A percentile compares a stretch with the other conserved stretches of the same genome.
phyloP scores from a whole-genome alignment of 2,329 filamentous ascomycete genomes.

The Shiraia bambusicola region DNA sequence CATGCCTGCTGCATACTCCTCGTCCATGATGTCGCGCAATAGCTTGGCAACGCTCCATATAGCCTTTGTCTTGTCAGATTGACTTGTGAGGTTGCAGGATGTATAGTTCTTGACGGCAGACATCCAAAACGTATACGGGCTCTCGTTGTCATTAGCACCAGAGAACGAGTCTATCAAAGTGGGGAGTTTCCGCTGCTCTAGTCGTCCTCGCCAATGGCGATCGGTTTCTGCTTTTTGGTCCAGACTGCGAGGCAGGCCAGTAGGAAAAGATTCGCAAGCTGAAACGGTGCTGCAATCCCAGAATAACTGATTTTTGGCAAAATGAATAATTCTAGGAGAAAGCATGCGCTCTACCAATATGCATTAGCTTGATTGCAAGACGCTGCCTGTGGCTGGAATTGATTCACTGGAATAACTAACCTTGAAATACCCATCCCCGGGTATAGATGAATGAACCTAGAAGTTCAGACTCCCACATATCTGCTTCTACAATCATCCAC shows the following conservation, averaged over 20 bases:
- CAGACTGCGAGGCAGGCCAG: conserved; percentile 7
- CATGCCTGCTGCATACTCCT: conserved; percentile 24
- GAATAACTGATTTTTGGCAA: conserved; percentile 16
- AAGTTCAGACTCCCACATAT: conserved; percentile 9
- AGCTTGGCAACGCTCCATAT: conserved; percentile 36
- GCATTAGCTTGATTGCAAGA: too few relatives aligned
- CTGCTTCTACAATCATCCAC: conserved; percentile 16
- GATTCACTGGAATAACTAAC: too few relatives aligned
- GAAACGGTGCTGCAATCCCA: conserved; percentile 20
- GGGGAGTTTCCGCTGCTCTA: conserved; percentile 3
- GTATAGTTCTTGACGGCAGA: conserved; percentile 27
- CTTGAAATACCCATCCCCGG: conserved; percentile 15
- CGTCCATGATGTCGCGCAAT: conserved; percentile 20
- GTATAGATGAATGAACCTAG: conserved; percentile 1
- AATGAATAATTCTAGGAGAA: conserved; percentile 18
- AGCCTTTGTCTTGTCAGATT: conserved; percentile 25
- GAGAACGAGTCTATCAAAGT: conserved; percentile 3
- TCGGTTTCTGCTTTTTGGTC: conserved; percentile 11
- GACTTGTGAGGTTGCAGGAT: conserved; percentile 20
- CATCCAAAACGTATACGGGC: conserved; percentile 25
- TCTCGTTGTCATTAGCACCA: conserved; percentile 23
- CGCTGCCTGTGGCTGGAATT: too few relatives aligned
- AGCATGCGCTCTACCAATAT: conserved; percentile 25
- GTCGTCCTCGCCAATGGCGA: conserved; percentile 12
- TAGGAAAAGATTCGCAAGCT: conserved; percentile 15